Evolutionary conservation across 495 filamentous ascomycete genomes (phyloP), one percentile per base, ranked within the genome.

Genomic region (Penicillium pancosmium): DNA sequence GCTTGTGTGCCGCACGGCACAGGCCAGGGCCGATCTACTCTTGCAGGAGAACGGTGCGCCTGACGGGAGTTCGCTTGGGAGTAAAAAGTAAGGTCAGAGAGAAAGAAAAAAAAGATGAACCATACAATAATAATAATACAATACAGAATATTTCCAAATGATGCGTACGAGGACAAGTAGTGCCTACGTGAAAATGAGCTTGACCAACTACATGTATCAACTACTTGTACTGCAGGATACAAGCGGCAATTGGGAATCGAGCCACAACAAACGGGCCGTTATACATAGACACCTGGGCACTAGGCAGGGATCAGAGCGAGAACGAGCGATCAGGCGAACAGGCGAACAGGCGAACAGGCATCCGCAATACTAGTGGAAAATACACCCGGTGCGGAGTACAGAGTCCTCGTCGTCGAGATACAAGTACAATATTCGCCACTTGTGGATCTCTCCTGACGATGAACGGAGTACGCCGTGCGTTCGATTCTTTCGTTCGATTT

Each of bases 1-100:
- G 60, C 51, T 63, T 57, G 49, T 60, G 49, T 53, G 54, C 53
- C 46, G 40, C 38, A 56, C 46, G 18, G 54, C 49, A 55, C 19
- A 61, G 52, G 21, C 55, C 52, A 55, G 12, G 7, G 57, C 19
- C 9, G 52, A 50, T 51, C 57, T 18, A 21, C 10, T 50, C 27
- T 33, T 50, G 47, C 47, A 50, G 11, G n/a, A 9, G n/a, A 9
- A 31, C 8, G 25, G 49, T 51, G 49, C n/a, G 15, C 33, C 27
- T 36, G 25, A 19, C 3, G 19, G 12, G 19, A 36, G 15, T 38
- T 38, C 5, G 5, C 5, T 31, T 31, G 8, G 27, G 27, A 38
- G 36, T 38, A 12, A 12, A 36, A 5, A 38, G 36, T 38, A 38
- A 12, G n/a, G 4, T 13, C 36, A 38, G 36, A n/a, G 15, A 38